Conservation (phyloP, 1,139 yeast species). For the Scheffersomyces cryptocercus region DNA sequence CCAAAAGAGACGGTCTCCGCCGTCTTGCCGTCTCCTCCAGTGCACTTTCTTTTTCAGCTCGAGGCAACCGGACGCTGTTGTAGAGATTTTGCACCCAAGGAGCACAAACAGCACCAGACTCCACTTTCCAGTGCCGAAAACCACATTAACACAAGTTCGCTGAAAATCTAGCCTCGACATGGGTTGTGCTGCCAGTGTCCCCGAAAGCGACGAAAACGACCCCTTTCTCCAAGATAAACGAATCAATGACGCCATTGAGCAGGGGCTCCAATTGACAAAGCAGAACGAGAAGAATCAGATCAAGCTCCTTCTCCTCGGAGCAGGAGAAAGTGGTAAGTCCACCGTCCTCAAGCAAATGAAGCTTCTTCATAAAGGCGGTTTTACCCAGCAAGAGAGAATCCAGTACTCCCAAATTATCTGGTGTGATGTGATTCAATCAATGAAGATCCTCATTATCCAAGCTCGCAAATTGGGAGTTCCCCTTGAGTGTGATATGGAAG, state of each 20-base stretch:
- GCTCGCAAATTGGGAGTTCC: conserved; percentile 63
- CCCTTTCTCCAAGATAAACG: conserved; percentile 51
- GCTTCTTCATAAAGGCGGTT: conserved; percentile 83
- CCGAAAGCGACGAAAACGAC: conserved; percentile 45
- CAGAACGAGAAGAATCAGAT: conserved; percentile 51
- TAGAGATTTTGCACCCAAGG: too few relatives aligned
- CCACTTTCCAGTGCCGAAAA: too few relatives aligned
- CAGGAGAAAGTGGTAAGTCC: conserved; percentile 96
- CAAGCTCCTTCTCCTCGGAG: conserved; percentile 76
- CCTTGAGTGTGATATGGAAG: conserved; percentile 59
- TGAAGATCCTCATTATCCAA: conserved; percentile 78
- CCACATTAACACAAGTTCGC: not conserved
- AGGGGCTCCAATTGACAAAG: conserved; percentile 55
- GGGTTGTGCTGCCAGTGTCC: conserved; percentile 71
- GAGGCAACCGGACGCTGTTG: too few relatives aligned
- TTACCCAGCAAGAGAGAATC: conserved; percentile 71
- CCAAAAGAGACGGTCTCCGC: too few relatives aligned
- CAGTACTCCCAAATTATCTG: conserved; percentile 91
- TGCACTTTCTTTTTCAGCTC: too few relatives aligned
- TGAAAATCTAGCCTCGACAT: conserved; percentile 24
- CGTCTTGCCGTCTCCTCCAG: too few relatives aligned
- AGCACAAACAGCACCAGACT: too few relatives aligned
- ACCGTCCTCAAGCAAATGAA: conserved; percentile 94
- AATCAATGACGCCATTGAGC: conserved; percentile 70
- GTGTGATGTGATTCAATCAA: conserved; percentile 88